phyloP scores from a whole-genome alignment of 2,329 filamentous ascomycete genomes.

The Monilinia aucupariae region DNA sequence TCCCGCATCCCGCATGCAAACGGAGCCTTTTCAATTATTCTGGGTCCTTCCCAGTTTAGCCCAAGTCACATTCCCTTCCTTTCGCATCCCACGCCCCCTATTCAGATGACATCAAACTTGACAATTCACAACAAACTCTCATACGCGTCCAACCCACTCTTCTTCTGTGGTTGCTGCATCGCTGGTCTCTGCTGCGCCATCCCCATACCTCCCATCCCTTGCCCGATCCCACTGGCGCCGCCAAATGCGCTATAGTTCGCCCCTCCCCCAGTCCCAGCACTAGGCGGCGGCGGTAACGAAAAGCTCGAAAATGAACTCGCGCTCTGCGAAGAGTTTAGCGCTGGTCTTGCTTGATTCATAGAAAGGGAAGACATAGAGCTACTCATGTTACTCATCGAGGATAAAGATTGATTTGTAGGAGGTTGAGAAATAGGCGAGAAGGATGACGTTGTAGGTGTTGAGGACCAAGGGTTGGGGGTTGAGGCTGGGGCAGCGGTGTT shows the following conservation, averaged over 20 bases:
- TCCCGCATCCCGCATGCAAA: neutral
- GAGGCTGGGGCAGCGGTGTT: conserved; percentile 38
- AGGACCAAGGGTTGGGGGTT: conserved; percentile 46
- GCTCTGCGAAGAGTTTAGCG: conserved; percentile 37
- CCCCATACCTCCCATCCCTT: conserved; percentile 17
- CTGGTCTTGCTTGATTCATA: conserved; percentile 37
- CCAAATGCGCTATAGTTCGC: conserved; percentile 26
- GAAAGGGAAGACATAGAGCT: conserved; percentile 46
- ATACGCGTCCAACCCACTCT: conserved; percentile 48
- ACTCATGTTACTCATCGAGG: conserved; percentile 39
- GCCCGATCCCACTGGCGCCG: conserved; percentile 23
- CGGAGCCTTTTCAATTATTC: neutral
- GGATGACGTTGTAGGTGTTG: conserved; percentile 31
- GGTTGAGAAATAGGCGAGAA: conserved; percentile 3
- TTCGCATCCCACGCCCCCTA: neutral
- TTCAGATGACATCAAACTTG: neutral
- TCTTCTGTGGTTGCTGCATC: conserved; percentile 33
- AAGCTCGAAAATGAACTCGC: conserved; percentile 37
- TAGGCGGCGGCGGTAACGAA: conserved; percentile 32
- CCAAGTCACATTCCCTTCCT: neutral
- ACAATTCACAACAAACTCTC: conserved; percentile 47
- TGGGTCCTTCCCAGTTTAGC: neutral
- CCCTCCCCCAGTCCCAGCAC: conserved; percentile 11
- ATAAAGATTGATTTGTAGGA: conserved; percentile 7
- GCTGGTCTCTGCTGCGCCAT: conserved; percentile 18